A percentile compares a stretch with the other conserved stretches of the same genome.
These are phyloP conservation scores for Lachancea quebecensis DNA, from an alignment of 805 yeast genomes.

Conservation along the genomic window DNA sequence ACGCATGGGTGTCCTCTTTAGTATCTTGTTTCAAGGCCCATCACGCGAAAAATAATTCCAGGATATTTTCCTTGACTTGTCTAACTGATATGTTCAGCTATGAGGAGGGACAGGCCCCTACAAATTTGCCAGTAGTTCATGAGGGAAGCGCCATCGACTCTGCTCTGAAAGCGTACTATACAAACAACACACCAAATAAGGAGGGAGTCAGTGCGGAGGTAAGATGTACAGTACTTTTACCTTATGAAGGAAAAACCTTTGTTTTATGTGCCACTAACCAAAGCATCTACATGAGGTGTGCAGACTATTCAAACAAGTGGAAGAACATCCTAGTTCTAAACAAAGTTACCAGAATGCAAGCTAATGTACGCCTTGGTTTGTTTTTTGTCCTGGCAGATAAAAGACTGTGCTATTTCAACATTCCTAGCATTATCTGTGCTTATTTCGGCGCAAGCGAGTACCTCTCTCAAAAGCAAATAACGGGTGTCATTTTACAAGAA, in stretches of 20 bases:
- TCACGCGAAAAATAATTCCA: constrained; percentile 35
- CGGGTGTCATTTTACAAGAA: constrained; percentile 48
- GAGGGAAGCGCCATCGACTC: constrained; percentile 45
- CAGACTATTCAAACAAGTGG: constrained; percentile 39
- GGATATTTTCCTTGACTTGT: constrained; percentile 48
- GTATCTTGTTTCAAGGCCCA: constrained; percentile 42
- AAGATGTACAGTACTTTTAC: constrained; percentile 41
- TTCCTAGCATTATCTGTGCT: constrained; percentile 56
- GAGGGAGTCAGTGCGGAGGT: constrained; percentile 22
- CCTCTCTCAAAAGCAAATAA: constrained; percentile 29
- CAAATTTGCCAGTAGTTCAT: constrained; percentile 46
- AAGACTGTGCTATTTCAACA: constrained; percentile 51
- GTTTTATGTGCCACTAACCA: constrained; percentile 51
- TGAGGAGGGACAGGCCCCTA: constrained; percentile 45
- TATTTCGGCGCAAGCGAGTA: constrained; percentile 40
- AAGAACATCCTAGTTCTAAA: constrained; percentile 45
- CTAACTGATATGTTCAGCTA: constrained; percentile 61
- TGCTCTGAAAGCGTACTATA: constrained; percentile 29
- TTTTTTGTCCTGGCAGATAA: constrained; percentile 54
- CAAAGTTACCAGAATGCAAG: constrained; percentile 53
- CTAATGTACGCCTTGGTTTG: constrained; percentile 40
- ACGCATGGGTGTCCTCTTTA: constrained; percentile 50
- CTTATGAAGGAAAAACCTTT: constrained; percentile 39
- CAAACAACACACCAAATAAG: not conserved
- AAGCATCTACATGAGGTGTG: constrained; percentile 51